Evolutionary conservation across 140 eudicot genomes (phyloP).

Genomic region (Senecio squalidus): DNA sequence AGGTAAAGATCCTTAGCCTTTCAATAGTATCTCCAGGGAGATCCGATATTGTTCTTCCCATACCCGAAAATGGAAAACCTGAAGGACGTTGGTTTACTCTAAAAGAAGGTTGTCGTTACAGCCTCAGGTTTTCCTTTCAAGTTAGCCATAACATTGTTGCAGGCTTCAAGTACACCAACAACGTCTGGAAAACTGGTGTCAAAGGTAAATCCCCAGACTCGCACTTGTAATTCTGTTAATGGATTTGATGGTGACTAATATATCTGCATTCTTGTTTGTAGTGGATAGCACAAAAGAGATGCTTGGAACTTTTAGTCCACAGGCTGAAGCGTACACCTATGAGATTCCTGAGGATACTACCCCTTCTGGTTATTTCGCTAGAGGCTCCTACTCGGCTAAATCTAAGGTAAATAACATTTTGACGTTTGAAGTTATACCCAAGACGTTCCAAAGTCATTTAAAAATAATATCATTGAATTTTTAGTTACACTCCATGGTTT

Average conservation of each 20-base stretch:
- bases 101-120: conserved; percentile 61
- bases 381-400: conserved; percentile 61
- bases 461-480: too few species aligned
- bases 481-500: too few species aligned
- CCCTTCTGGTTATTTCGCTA: conserved; percentile 64
- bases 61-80: conserved; percentile 51
- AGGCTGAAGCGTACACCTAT: conserved; percentile 44
- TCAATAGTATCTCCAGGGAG: conserved; percentile 50
- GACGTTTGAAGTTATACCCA: too few species aligned
- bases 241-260: conserved; percentile 8
- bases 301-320: conserved; percentile 81
- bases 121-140: conserved; percentile 52
- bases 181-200: conserved; percentile 72
- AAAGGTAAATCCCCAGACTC: conserved; percentile 36
- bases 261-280: conserved; percentile 22
- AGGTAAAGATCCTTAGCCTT: conserved; percentile 58
- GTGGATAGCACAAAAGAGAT: conserved; percentile 51
- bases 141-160: conserved; percentile 62
- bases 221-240: background rate
- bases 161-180: conserved; percentile 64
- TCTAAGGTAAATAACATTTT: conserved; percentile 55
- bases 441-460: too few species aligned
- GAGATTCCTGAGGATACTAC: conserved; percentile 60
- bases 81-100: conserved; percentile 68
- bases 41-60: conserved; percentile 49